phyloP scores from a whole-genome alignment of 129 eudicot genomes.

The Arctium lappa region DNA sequence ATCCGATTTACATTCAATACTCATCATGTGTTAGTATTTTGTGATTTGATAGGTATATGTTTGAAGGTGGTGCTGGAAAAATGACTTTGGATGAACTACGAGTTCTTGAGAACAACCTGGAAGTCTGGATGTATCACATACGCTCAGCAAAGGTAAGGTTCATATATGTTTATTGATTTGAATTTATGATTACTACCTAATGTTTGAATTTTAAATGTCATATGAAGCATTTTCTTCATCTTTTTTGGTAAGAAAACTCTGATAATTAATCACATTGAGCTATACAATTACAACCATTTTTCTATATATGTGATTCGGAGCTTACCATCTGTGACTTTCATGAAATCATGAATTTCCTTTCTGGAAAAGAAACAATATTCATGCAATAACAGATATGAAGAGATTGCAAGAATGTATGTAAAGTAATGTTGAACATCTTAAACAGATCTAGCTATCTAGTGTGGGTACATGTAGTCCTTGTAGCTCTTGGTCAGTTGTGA shows the following conservation, averaged over 20 bases:
- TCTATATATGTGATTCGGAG: background rate
- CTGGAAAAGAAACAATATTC: background rate
- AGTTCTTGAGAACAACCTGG: slow-evolving; percentile 78
- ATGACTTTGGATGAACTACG: slow-evolving; percentile 78
- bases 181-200: background rate
- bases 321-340: background rate
- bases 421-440: no score
- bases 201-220: background rate
- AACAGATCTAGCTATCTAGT: no score
- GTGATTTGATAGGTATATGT: slow-evolving; percentile 42
- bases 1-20: background rate
- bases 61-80: slow-evolving; percentile 70
- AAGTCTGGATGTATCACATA: slow-evolving; percentile 72
- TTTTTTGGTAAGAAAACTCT: background rate
- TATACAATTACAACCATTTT: background rate
- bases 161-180: background rate
- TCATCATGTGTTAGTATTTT: background rate
- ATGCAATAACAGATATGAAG: background rate
- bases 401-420: background rate
- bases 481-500: background rate
- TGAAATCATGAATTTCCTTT: background rate
- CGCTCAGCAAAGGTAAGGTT: slow-evolving; percentile 77
- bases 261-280: background rate
- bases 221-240: background rate
- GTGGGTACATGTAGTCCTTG: background rate